These are phyloP conservation scores for Fusarium liriodendri DNA, from an alignment of 2,329 filamentous ascomycete species.

Conservation along the genomic window DNA sequence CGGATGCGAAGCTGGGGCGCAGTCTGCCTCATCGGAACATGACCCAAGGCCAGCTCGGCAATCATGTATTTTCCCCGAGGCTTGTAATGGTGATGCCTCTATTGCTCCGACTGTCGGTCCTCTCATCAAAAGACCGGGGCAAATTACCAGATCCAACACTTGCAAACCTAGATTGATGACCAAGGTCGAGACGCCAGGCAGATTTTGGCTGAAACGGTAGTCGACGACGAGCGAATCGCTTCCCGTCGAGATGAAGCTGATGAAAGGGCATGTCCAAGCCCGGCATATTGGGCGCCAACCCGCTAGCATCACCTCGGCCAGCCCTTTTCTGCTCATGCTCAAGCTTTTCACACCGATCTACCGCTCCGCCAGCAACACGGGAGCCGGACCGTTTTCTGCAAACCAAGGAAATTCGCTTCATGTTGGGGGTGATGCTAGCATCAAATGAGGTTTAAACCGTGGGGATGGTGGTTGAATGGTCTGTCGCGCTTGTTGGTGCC, in stretches of 20 bases:
- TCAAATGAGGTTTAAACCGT: slow-evolving; percentile 13
- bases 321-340: background rate
- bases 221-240: background rate
- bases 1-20: background rate
- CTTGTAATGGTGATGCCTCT: slow-evolving; percentile 11
- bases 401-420: slow-evolving; percentile 6
- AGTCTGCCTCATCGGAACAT: background rate
- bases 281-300: slow-evolving; percentile 5
- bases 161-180: background rate
- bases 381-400: slow-evolving; percentile 18
- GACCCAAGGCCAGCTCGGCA: background rate
- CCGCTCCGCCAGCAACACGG: slow-evolving; percentile 29
- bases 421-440: slow-evolving; percentile 4
- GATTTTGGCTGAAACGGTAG: slow-evolving; percentile 10
- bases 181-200: background rate
- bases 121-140: slow-evolving; percentile 10
- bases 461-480: slow-evolving; percentile 4
- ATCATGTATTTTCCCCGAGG: background rate
- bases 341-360: slow-evolving; percentile 5
- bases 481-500: background rate
- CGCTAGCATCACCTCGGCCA: slow-evolving; percentile 11
- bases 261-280: background rate
- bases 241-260: slow-evolving; percentile 6
- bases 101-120: background rate
- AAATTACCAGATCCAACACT: slow-evolving; percentile 10